phyloP scores from a whole-genome alignment of 345 rosid genomes.

The Rhizophora mangle region DNA sequence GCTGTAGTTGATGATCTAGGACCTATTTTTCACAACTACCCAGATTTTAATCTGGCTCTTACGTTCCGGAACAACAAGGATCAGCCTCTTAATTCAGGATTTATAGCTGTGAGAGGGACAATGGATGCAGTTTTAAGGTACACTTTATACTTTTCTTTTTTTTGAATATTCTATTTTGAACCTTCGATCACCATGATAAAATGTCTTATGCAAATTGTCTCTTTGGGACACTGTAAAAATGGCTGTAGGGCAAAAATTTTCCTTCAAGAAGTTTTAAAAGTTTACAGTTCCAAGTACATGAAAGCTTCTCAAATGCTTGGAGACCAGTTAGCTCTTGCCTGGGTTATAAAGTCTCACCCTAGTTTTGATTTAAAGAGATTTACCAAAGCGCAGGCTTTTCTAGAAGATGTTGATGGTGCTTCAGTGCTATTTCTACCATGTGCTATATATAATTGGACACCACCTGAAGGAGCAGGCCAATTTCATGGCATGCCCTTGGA shows the following conservation, averaged over 20 bases:
- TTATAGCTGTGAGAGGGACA: conserved; percentile 91
- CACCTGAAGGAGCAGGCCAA: conserved; percentile 98
- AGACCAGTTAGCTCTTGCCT: conserved; percentile 81
- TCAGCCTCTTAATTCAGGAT: conserved; percentile 93
- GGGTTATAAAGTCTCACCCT: conserved; percentile 62
- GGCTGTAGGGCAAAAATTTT: conserved; percentile 69
- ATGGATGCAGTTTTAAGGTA: conserved; percentile 71
- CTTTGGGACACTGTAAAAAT: background rate
- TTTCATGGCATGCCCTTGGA: conserved; percentile 97
- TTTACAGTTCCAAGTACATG: conserved; percentile 63
- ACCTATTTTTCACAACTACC: conserved; percentile 49
- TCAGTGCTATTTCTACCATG: conserved; percentile 81
- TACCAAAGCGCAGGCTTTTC: conserved; percentile 56
- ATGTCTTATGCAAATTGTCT: background rate
- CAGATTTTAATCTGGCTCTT: conserved; percentile 72
- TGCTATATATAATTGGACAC: conserved; percentile 86
- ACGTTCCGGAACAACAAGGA: conserved; percentile 94
- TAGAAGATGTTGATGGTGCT: conserved; percentile 51
- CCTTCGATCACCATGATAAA: background rate
- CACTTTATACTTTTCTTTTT: background rate
- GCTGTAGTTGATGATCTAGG: conserved; percentile 72
- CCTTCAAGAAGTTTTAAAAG: conserved; percentile 58
- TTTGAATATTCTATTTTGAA: conserved; percentile 1
- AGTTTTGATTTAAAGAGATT: conserved; percentile 66
- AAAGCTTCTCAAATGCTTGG: conserved; percentile 94